phyloP scores from a whole-genome alignment of 805 yeast genomes.

The Ogataea nitratoaversa region DNA sequence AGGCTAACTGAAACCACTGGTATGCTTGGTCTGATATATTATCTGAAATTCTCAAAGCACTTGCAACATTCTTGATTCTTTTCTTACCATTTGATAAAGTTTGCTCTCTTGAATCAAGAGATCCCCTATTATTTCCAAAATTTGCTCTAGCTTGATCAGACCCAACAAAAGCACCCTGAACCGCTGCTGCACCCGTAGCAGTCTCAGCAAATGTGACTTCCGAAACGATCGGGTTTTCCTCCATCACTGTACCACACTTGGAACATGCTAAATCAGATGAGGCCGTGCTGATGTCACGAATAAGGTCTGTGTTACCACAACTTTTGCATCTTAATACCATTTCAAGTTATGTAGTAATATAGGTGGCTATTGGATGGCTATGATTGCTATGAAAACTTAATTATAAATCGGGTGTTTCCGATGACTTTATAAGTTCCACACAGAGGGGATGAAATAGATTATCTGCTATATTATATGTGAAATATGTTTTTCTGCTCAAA shows the following conservation, averaged over 20 bases:
- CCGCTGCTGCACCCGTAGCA: constrained; percentile 90
- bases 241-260: constrained; percentile 80
- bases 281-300: constrained; percentile 49
- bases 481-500: too few species aligned
- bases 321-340: constrained; percentile 28
- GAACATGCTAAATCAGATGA: constrained; percentile 79
- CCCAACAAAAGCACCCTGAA: constrained; percentile 90
- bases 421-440: too few species aligned
- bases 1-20: constrained; percentile 85
- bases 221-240: constrained; percentile 90
- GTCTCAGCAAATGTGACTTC: constrained; percentile 94
- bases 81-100: constrained; percentile 81
- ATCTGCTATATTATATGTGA: too few species aligned
- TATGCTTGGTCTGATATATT: constrained; percentile 81
- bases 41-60: constrained; percentile 75
- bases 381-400: too few species aligned
- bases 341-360: too few species aligned
- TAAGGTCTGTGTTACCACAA: constrained; percentile 53
- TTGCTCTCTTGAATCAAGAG: constrained; percentile 84
- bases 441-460: too few species aligned
- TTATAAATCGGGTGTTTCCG: too few species aligned
- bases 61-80: constrained; percentile 75
- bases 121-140: constrained; percentile 64
- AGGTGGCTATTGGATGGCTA: too few species aligned
- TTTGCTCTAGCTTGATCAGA: constrained; percentile 78